A percentile compares a stretch with the other conserved stretches of the same genome.
Conservation (phyloP, 129 eudicot species). For the Helianthus tuberosus region DNA sequence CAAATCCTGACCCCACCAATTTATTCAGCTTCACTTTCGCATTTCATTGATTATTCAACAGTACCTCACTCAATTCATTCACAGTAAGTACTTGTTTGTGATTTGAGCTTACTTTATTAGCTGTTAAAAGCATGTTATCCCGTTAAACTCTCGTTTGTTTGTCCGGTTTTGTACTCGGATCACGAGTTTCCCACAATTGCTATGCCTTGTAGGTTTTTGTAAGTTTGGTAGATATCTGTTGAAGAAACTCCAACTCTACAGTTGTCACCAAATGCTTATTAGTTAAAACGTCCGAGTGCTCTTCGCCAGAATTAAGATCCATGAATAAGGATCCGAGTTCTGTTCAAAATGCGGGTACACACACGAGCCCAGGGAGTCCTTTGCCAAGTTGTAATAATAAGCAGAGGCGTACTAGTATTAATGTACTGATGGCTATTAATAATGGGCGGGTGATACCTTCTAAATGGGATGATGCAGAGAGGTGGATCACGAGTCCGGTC, state of each 20-base stretch:
- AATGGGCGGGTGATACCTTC: constrained; percentile 6
- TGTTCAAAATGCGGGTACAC: constrained; percentile 56
- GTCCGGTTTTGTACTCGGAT: constrained; percentile 1
- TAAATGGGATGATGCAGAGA: constrained; percentile 14
- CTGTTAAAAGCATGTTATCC: background rate
- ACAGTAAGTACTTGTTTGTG: background rate
- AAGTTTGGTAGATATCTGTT: background rate
- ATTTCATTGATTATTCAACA: constrained; percentile 18
- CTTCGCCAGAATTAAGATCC: constrained; percentile 27
- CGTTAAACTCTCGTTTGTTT: constrained; percentile 2
- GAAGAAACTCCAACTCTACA: background rate
- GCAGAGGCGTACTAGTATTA: constrained; percentile 9
- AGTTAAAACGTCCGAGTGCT: constrained; percentile 2
- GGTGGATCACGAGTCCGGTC: constrained; percentile 79
- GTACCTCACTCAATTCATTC: background rate
- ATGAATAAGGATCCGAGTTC: constrained; percentile 50
- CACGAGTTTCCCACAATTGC: background rate
- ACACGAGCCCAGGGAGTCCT: constrained; percentile 80
- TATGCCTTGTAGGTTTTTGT: constrained; percentile 12
- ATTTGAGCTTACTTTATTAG: background rate
- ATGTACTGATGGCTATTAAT: constrained; percentile 1
- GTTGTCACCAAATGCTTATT: background rate
- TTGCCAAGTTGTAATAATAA: background rate
- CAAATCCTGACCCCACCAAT: constrained; percentile 17
- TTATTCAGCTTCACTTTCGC: constrained; percentile 1